phyloP scores from a whole-genome alignment of 495 filamentous ascomycete species.

The Durotheca rogersii region DNA sequence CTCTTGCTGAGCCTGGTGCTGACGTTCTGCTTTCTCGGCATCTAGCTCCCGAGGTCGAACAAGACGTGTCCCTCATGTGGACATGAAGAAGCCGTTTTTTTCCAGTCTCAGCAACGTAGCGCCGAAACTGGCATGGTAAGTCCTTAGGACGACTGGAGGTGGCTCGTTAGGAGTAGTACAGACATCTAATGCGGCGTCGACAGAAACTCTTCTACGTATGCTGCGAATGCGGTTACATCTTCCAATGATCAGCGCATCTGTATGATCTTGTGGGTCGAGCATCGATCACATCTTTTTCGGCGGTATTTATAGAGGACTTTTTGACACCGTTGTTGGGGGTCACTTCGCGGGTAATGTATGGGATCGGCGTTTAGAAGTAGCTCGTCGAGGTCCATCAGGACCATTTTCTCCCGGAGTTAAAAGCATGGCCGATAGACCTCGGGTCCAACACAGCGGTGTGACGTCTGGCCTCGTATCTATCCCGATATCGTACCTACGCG shows the following conservation, averaged over 20 bases:
- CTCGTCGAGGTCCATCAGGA: slow-evolving; percentile 2
- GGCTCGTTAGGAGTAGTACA: neutral
- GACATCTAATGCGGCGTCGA: slow-evolving; percentile 27
- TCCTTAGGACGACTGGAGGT: slow-evolving; percentile 6
- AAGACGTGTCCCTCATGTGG: slow-evolving; percentile 80
- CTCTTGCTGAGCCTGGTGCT: slow-evolving; percentile 44
- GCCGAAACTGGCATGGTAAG: slow-evolving; percentile 97
- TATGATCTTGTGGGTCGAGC: slow-evolving; percentile 7
- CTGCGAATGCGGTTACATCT: slow-evolving; percentile 86
- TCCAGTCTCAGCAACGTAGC: slow-evolving; percentile 95
- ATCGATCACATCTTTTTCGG: slow-evolving; percentile 21
- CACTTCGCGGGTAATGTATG: slow-evolving; percentile 20
- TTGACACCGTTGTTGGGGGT: slow-evolving; percentile 18
- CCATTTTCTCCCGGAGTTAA: neutral
- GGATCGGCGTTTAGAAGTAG: slow-evolving; percentile 28
- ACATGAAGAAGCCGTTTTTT: slow-evolving; percentile 89
- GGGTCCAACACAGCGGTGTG: slow-evolving; percentile 1
- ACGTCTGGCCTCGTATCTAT: slow-evolving; percentile 1
- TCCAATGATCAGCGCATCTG: slow-evolving; percentile 49
- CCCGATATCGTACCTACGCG: neutral
- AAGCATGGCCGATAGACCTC: slow-evolving; percentile 5
- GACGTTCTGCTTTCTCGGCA: slow-evolving; percentile 42
- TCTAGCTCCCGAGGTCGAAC: slow-evolving; percentile 82
- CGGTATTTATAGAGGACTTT: slow-evolving; percentile 22
- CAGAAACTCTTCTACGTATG: slow-evolving; percentile 99